phyloP scores from a whole-genome alignment of 169 alveolate species.

The Perkinsus chesapeaki region DNA sequence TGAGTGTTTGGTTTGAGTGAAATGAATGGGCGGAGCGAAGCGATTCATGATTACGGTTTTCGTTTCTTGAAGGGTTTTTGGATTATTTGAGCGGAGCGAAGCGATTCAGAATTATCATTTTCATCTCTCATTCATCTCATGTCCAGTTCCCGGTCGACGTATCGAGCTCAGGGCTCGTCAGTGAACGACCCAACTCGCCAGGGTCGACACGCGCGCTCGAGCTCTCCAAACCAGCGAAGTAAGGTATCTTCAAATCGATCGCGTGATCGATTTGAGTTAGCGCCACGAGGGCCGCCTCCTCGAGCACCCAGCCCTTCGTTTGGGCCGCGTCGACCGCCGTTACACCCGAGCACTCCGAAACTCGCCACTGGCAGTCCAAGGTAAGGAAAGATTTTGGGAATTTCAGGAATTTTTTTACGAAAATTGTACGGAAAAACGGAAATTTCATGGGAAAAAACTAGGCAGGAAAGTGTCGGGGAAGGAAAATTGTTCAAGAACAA shows the following conservation, averaged over 20 bases:
- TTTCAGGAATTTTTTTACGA: not conserved
- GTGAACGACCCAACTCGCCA: too few relatives aligned
- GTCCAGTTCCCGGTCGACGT: too few relatives aligned
- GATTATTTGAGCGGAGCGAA: not conserved
- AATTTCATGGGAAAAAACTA: too few relatives aligned
- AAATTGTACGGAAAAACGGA: too few relatives aligned
- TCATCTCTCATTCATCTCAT: too few relatives aligned
- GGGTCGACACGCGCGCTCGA: too few relatives aligned
- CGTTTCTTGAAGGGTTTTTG: not conserved
- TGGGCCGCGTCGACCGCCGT: not conserved
- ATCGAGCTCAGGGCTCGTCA: too few relatives aligned
- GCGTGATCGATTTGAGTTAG: too few relatives aligned
- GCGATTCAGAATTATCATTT: not conserved
- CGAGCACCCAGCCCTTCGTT: not conserved
- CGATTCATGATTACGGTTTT: not conserved
- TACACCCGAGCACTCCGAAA: not conserved
- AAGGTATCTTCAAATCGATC: too few relatives aligned
- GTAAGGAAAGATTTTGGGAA: not conserved
- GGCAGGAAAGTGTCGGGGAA: too few relatives aligned
- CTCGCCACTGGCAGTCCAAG: not conserved
- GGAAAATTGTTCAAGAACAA: too few relatives aligned
- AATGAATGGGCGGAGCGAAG: not conserved
- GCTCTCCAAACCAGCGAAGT: too few relatives aligned
- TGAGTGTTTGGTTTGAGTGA: not conserved
- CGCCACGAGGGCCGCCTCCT: not conserved